Evolutionary conservation across 768 basidiomycete genomes (phyloP), one percentile per base, ranked within the genome.

Genomic region (Termitomyces sp.): DNA sequence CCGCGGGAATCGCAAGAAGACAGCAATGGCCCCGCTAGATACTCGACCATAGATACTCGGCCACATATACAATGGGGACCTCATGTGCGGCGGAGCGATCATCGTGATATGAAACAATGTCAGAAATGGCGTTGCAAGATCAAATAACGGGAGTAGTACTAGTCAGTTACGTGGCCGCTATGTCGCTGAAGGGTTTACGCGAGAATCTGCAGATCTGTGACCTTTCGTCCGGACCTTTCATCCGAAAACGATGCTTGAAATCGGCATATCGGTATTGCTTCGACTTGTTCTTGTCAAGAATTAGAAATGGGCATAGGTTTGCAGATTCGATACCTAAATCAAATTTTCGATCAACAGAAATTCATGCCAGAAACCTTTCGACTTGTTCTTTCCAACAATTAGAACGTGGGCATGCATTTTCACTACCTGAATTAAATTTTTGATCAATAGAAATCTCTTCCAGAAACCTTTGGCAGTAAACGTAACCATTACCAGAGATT

Each of bases 61-160:
- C 12, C 51, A 29, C 10, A 13, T 5, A 39, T 52, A 24, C 22
- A 10, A 6, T 31, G 31, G 22, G 5, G 20, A 31, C 15, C 8
- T 26, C 26, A 13, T n/a, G 10, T 7, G 12, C 6, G 26, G 26
- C 5, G 37, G 18, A 10, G 15, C 18, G 12, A 37, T 37, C 24
- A 6, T 37, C 2, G 24, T 24, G 24, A 6, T 37, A 9, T 41
- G n/a, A 41, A 41, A 41, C 39, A 20, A 41, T 6, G 10, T 52
- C 18, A 39, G 42, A 26, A 49, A 48, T 57, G 51, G 55, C 51
- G 52, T 55, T 59, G 51, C 16, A 54, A 45, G 31, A 26, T 41
- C 52, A 44, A 37, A 37, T 47, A 26, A 55, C 26, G 48, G 34
- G 44, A 7, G 41, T 12, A 9, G 4, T 13, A 8, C 4, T 47